Conservation (phyloP, 495 filamentous ascomycete species). For the Aspergillus hancockii region DNA sequence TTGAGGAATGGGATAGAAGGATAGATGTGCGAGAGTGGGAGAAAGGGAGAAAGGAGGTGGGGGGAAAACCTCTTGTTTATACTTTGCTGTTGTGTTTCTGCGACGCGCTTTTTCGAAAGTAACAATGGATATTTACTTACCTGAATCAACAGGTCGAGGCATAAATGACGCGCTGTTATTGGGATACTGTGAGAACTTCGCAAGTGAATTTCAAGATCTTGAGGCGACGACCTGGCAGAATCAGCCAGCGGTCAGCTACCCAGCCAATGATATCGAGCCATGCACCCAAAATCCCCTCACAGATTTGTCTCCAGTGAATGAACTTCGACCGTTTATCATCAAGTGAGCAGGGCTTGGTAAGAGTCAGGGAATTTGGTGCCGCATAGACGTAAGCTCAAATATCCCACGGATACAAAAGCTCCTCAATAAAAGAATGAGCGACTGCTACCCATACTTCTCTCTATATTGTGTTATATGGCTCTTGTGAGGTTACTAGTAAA, state of each 20-base stretch:
- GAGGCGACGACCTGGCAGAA: not conserved
- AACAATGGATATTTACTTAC: constrained; percentile 16
- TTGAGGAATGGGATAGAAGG: not conserved
- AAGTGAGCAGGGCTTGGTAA: no score
- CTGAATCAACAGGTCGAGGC: constrained; percentile 5
- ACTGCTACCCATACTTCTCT: no score
- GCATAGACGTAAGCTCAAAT: no score
- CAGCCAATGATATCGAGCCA: not conserved
- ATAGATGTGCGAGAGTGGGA: constrained; percentile 5
- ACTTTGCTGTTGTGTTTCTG: constrained; percentile 5
- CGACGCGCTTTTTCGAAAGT: constrained; percentile 3
- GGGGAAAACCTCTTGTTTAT: not conserved
- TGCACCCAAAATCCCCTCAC: not conserved
- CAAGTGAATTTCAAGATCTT: constrained; percentile 4
- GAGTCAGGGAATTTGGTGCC: no score
- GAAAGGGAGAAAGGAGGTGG: constrained; percentile 2
- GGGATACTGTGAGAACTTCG: not conserved
- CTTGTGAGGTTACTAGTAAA: no score
- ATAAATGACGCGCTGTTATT: not conserved
- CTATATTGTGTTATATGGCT: no score
- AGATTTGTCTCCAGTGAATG: not conserved
- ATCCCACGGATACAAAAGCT: no score
- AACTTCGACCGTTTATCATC: no score
- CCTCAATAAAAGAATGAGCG: no score
- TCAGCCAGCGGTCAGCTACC: not conserved